phyloP scores from a whole-genome alignment of 352 stramenopile species.

The Blastocystis sp. region DNA sequence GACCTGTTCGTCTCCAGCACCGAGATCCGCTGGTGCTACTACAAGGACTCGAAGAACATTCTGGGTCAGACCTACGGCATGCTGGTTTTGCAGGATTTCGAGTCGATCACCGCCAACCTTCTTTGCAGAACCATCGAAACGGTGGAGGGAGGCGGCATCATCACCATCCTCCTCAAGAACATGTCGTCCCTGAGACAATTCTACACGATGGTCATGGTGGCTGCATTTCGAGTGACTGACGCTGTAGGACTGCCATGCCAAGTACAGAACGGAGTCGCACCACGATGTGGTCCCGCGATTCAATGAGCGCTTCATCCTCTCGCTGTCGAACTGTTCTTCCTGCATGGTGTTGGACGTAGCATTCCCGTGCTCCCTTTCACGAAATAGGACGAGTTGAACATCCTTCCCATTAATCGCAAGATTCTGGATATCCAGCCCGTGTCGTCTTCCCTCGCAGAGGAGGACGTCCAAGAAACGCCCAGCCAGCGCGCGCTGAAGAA shows the following conservation, averaged over 20 bases:
- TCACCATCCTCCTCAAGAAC: slow-evolving; percentile 93
- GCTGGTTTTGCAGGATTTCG: slow-evolving; percentile 95
- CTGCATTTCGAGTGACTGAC: slow-evolving; percentile 77
- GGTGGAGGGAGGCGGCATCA: slow-evolving; percentile 91
- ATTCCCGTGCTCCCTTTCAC: not conserved
- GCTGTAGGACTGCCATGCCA: slow-evolving; percentile 79
- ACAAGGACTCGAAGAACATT: slow-evolving; percentile 98
- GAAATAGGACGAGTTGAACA: slow-evolving; percentile 90
- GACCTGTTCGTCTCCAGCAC: slow-evolving; percentile 97
- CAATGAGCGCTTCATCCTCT: slow-evolving; percentile 99
- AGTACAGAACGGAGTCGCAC: slow-evolving; percentile 85
- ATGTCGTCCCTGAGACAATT: slow-evolving; percentile 96
- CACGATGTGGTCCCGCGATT: slow-evolving; percentile 93
- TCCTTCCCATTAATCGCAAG: slow-evolving; percentile 90
- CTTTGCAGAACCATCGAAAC: slow-evolving; percentile 98
- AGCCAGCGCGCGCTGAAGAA: slow-evolving; percentile 71
- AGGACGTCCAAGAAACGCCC: slow-evolving; percentile 72
- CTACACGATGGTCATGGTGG: slow-evolving; percentile 94
- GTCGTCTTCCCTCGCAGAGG: slow-evolving; percentile 69
- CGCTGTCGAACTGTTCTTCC: slow-evolving; percentile 85
- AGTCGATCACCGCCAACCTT: slow-evolving; percentile 96
- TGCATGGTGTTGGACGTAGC: slow-evolving; percentile 89
- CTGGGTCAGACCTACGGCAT: slow-evolving; percentile 95
- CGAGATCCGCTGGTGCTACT: slow-evolving; percentile 98
- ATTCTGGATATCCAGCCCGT: slow-evolving; percentile 83